These are phyloP conservation scores for Arabis hirsuta DNA, from an alignment of 345 rosid species.

Conservation along the genomic window DNA sequence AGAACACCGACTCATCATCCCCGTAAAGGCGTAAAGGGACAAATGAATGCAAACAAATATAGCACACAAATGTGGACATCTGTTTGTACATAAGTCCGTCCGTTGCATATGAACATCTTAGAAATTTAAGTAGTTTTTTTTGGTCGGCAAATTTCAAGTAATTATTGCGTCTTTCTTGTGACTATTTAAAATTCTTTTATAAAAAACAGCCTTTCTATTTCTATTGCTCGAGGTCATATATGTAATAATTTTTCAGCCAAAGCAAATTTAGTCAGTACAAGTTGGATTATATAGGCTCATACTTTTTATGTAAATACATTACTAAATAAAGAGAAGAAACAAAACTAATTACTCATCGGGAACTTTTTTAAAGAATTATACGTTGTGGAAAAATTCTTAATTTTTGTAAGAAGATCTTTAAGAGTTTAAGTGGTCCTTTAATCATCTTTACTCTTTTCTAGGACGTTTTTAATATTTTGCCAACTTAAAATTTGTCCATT, in stretches of 20 bases:
- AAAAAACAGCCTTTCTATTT: background rate
- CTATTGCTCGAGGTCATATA: background rate
- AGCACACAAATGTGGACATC: constrained; percentile 42
- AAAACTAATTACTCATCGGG: too few relatives aligned
- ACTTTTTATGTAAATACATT: background rate
- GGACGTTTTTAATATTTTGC: too few relatives aligned
- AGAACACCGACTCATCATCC: constrained; percentile 37
- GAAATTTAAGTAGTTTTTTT: too few relatives aligned
- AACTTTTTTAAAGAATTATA: too few relatives aligned
- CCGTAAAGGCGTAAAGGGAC: constrained; percentile 20
- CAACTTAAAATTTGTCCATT: too few relatives aligned
- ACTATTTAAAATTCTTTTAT: background rate
- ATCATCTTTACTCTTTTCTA: too few relatives aligned
- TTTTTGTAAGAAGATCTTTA: too few relatives aligned
- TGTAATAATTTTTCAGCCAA: background rate
- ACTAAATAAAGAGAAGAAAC: background rate
- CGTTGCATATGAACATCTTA: constrained; percentile 24
- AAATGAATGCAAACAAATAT: constrained; percentile 42
- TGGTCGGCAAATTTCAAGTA: background rate
- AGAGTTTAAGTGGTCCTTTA: too few relatives aligned
- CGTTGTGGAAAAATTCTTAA: too few relatives aligned
- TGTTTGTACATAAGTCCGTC: constrained; percentile 20
- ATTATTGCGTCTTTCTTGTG: constrained; percentile 2
- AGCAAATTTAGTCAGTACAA: background rate
- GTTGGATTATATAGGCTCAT: background rate